Evolutionary conservation across 495 filamentous ascomycete genomes (phyloP), one percentile per base, ranked within the genome.

Genomic region (Recurvomyces mirabilis): DNA sequence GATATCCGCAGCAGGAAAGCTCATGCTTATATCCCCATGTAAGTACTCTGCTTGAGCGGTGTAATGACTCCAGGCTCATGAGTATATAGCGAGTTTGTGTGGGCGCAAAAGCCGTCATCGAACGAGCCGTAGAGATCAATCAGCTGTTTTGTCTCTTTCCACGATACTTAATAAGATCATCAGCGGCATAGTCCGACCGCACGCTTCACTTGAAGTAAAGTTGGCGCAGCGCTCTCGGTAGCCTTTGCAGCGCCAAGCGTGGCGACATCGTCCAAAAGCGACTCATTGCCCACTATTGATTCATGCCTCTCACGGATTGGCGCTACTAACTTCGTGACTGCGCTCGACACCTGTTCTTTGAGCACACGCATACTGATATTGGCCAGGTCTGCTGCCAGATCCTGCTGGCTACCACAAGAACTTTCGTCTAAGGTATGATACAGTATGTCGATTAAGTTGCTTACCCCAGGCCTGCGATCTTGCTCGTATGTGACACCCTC

Each of bases 381-480:
- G n/a, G 62, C 46, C 38, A 72, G 71, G 28, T 71, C 66, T 20
- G 49, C 45, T 0, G 73, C 83, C n/a, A 93, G 56, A 22, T 75
- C 67, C 14, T 68, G 60, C 17, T 71, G 71, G 24, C 63, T 61
- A 23, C 58, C 62, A 19, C 57, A 67, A 30, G 28, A 13, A 10
- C 28, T 4, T 6, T 52, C 49, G 33, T 42, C 37, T 42, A 78
- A 72, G 41, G 85, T 73, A 47, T 84, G 75, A 28, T 75, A 73
- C 17, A 86, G 64, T 25, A 98, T 71, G 36, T 83, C 74, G 15
- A 98, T 61, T 13, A 98, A 65, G 60, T 96, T 98, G 14, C 87
- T 77, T 0, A 98, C 79, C 1, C 87, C 93, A 0, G 89, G 88
- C 26, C 91, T 71, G 0, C 47, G 49, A 0, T 49, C 53, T 0